phyloP scores from a whole-genome alignment of 2,329 filamentous ascomycete species.

The Alternaria consortialis region DNA sequence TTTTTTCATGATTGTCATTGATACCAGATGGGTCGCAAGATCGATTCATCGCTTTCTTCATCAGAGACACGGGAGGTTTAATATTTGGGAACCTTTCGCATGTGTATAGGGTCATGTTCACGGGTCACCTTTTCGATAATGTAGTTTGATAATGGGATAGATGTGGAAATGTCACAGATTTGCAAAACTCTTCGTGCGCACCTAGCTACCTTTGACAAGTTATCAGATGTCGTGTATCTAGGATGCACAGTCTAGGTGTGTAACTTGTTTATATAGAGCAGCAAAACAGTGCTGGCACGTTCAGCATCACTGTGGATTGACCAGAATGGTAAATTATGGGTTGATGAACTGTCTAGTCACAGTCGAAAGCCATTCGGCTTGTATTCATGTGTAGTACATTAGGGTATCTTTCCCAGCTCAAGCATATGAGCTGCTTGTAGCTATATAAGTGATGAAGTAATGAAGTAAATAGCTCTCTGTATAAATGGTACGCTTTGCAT shows the following conservation, averaged over 20 bases:
- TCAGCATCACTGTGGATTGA: neutral
- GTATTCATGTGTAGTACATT: constrained; percentile 7
- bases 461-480: neutral
- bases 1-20: constrained; percentile 18
- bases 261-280: neutral
- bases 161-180: constrained; percentile 2
- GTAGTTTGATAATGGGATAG: constrained; percentile 14
- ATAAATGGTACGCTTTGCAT: too few species aligned
- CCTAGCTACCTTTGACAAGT: neutral
- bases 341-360: neutral
- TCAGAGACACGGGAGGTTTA: neutral
- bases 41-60: constrained; percentile 3
- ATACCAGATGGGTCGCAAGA: constrained; percentile 29
- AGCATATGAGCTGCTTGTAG: neutral
- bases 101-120: constrained; percentile 8
- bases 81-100: constrained; percentile 6
- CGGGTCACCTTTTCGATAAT: constrained; percentile 4
- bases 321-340: neutral
- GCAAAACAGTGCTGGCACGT: neutral
- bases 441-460: neutral
- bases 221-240: neutral
- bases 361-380: neutral
- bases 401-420: constrained; percentile 14
- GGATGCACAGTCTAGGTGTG: neutral
- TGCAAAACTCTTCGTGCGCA: neutral